These are phyloP conservation scores for Vanderwaltozyma verrucispora DNA, from an alignment of 805 yeast genomes.

Conservation along the genomic window DNA sequence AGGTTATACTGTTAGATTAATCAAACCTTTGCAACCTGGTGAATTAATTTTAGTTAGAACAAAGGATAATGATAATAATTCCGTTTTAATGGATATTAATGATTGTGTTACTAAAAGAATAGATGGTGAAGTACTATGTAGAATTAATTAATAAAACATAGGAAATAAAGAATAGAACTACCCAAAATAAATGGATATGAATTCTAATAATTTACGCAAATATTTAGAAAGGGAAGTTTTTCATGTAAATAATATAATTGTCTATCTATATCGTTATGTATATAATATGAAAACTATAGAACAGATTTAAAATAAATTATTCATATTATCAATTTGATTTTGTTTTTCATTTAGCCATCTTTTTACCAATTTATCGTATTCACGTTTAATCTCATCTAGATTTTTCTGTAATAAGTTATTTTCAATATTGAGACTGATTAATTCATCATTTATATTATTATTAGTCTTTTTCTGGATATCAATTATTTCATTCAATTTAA, in stretches of 20 bases:
- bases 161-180: too few relatives aligned
- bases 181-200: too few relatives aligned
- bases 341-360: conserved; percentile 51
- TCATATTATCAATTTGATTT: conserved; percentile 50
- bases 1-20: conserved; percentile 64
- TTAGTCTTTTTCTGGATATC: conserved; percentile 43
- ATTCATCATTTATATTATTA: conserved; percentile 57
- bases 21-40: conserved; percentile 79
- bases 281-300: too few relatives aligned
- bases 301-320: conserved; percentile 24
- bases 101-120: conserved; percentile 72
- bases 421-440: conserved; percentile 51
- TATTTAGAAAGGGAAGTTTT: too few relatives aligned
- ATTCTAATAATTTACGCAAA: too few relatives aligned
- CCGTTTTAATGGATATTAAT: conserved; percentile 54
- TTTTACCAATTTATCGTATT: conserved; percentile 41
- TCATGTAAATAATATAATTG: too few relatives aligned
- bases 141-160: conserved; percentile 60
- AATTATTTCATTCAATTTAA: conserved; percentile 21
- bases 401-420: conserved; percentile 29
- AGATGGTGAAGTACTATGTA: conserved; percentile 70
- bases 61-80: conserved; percentile 26
- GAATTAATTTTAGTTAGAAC: conserved; percentile 68
- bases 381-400: conserved; percentile 32
- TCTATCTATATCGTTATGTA: too few relatives aligned